Percentiles rank a stretch among this genome's conserved stretches.
Evolutionary conservation across 805 yeast species (phyloP).

Genomic region (Nakazawaea molendinolei): DNA sequence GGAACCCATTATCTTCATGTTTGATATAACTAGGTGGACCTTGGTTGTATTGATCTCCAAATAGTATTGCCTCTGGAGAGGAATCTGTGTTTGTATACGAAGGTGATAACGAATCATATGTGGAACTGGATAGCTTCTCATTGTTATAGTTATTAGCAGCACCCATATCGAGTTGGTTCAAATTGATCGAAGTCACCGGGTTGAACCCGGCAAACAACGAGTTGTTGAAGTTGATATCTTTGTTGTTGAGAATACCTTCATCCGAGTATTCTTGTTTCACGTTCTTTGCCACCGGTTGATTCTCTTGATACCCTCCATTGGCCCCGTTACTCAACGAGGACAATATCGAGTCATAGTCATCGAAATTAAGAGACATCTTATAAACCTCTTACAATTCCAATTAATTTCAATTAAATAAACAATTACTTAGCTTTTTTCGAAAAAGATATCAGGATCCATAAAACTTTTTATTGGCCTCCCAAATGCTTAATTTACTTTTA

Average conservation of each 20-base stretch:
- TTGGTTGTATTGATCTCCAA: constrained; percentile 11
- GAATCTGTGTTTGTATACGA: constrained; percentile 26
- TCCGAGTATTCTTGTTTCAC: constrained; percentile 2
- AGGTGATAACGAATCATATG: constrained; percentile 24
- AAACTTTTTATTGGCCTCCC: too few species aligned
- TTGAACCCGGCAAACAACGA: constrained; percentile 6
- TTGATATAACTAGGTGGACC: neutral
- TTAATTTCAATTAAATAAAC: too few species aligned
- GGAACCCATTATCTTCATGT: neutral
- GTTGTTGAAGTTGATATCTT: neutral
- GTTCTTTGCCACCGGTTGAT: constrained; percentile 7
- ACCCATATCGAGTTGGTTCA: constrained; percentile 6
- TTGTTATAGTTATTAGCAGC: neutral
- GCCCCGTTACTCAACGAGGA: constrained; percentile 17
- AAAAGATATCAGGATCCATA: too few species aligned
- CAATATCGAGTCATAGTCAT: constrained; percentile 23
- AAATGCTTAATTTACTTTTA: too few species aligned
- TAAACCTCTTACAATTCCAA: too few species aligned
- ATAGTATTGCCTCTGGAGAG: constrained; percentile 29
- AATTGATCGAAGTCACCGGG: constrained; percentile 4
- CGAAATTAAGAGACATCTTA: constrained; percentile 22
- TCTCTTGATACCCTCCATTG: constrained; percentile 1
- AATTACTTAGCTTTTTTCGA: too few species aligned
- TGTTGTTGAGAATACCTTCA: too few species aligned
- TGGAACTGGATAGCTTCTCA: constrained; percentile 6